Evolutionary conservation across 1,284 basidiomycete genomes (phyloP).

Genomic region (Microbotryum scabiosae): DNA sequence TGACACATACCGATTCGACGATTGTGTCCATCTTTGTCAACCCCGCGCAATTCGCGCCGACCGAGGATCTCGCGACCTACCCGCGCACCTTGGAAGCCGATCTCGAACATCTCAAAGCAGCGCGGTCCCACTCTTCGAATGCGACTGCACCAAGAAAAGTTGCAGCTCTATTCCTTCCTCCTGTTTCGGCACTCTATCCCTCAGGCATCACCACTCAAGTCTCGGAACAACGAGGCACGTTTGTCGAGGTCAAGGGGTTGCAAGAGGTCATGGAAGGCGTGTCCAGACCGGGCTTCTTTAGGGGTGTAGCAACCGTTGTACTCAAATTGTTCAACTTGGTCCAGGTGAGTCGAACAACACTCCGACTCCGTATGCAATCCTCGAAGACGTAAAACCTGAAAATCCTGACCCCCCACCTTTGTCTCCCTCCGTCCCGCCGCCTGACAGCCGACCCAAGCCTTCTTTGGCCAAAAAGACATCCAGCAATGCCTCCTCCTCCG

Average conservation of each 20-base stretch:
- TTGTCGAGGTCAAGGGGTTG: slow-evolving; percentile 82
- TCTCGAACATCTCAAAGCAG: slow-evolving; percentile 34
- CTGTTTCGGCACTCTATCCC: slow-evolving; percentile 75
- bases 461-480: slow-evolving; percentile 98
- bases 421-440: background rate
- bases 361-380: background rate
- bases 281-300: slow-evolving; percentile 81
- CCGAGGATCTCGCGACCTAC: slow-evolving; percentile 86
- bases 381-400: background rate
- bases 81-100: slow-evolving; percentile 62
- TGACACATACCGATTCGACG: slow-evolving; percentile 72
- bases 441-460: slow-evolving; percentile 71
- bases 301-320: slow-evolving; percentile 90
- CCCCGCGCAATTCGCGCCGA: slow-evolving; percentile 92
- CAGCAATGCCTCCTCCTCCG: slow-evolving; percentile 86
- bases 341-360: slow-evolving; percentile 49
- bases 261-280: slow-evolving; percentile 73
- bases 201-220: slow-evolving; percentile 73
- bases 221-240: slow-evolving; percentile 71
- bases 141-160: slow-evolving; percentile 14
- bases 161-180: slow-evolving; percentile 68
- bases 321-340: slow-evolving; percentile 88
- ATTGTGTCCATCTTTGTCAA: slow-evolving; percentile 96
- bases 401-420: background rate
- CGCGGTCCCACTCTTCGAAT: slow-evolving; percentile 7